These are phyloP conservation scores for Prunus mongolica DNA, from an alignment of 306 rosid genomes.

Conservation along the genomic window DNA sequence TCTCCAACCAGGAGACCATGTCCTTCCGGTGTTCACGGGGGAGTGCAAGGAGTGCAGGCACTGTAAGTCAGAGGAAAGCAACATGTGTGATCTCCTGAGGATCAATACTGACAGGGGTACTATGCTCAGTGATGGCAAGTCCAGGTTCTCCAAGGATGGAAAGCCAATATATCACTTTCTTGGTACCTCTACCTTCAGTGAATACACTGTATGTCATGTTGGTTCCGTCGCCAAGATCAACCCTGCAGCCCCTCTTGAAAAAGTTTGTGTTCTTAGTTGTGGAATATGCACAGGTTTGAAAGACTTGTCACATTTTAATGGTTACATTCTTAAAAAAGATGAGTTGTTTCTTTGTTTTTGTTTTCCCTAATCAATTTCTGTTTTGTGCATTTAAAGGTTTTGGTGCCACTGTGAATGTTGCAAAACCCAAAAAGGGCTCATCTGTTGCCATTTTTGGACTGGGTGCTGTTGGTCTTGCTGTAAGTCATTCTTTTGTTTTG, in stretches of 20 bases:
- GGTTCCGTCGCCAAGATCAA: slow-evolving; percentile 84
- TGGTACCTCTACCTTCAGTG: slow-evolving; percentile 89
- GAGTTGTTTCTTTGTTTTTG: neutral
- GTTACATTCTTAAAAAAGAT: neutral
- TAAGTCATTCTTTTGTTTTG: slow-evolving; percentile 29
- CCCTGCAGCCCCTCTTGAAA: slow-evolving; percentile 88
- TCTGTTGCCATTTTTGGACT: slow-evolving; percentile 82
- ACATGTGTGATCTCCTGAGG: slow-evolving; percentile 88
- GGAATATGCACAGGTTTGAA: slow-evolving; percentile 80
- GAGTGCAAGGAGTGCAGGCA: slow-evolving; percentile 86
- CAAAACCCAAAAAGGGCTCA: slow-evolving; percentile 76
- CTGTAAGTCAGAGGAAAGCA: slow-evolving; percentile 85
- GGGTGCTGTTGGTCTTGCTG: slow-evolving; percentile 95
- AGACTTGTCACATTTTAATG: neutral
- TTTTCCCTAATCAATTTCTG: neutral
- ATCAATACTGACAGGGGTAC: slow-evolving; percentile 84
- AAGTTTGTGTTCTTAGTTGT: slow-evolving; percentile 87
- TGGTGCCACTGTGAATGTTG: slow-evolving; percentile 89
- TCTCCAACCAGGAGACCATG: slow-evolving; percentile 79
- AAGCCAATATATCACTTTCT: slow-evolving; percentile 74
- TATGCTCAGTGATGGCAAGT: slow-evolving; percentile 56
- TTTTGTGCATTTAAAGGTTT: slow-evolving; percentile 42
- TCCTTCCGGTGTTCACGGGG: slow-evolving; percentile 88
- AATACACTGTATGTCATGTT: slow-evolving; percentile 72
- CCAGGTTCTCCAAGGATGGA: slow-evolving; percentile 71